These are phyloP conservation scores for Myrica gale DNA, from an alignment of 306 rosid species.

Conservation along the genomic window DNA sequence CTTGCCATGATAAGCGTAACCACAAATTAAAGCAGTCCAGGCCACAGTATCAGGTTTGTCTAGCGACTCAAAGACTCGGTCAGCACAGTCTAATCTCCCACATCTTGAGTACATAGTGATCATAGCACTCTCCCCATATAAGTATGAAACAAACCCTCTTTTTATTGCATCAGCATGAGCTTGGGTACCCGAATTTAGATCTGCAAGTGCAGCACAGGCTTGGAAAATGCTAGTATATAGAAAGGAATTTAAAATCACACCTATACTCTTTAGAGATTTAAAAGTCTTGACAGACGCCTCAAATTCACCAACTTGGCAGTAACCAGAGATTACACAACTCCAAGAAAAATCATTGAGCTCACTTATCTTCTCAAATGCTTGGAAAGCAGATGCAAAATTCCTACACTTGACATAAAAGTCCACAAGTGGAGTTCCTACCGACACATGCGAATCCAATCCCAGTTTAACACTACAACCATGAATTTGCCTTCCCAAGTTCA, in stretches of 20 bases:
- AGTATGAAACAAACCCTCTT: constrained; percentile 41
- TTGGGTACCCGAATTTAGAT: constrained; percentile 49
- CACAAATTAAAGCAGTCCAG: constrained; percentile 61
- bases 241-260: constrained; percentile 45
- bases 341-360: constrained; percentile 63
- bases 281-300: constrained; percentile 45
- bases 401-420: constrained; percentile 60
- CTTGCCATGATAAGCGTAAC: constrained; percentile 55
- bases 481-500: constrained; percentile 45
- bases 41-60: constrained; percentile 56
- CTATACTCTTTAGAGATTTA: constrained; percentile 45
- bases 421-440: constrained; percentile 66
- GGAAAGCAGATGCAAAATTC: constrained; percentile 43
- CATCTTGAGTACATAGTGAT: constrained; percentile 68
- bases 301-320: constrained; percentile 56
- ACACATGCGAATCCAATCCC: constrained; percentile 54
- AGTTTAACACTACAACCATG: constrained; percentile 50
- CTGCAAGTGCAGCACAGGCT: constrained; percentile 55
- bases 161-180: constrained; percentile 61
- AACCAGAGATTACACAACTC: constrained; percentile 56
- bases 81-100: constrained; percentile 53
- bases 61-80: constrained; percentile 44
- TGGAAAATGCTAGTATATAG: constrained; percentile 57
- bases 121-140: constrained; percentile 59
- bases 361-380: constrained; percentile 44